Percentiles rank a stretch among this genome's conserved stretches.
These are phyloP conservation scores for Aspergillus caelatus DNA, from an alignment of 2,329 filamentous ascomycete species.

Conservation along the genomic window DNA sequence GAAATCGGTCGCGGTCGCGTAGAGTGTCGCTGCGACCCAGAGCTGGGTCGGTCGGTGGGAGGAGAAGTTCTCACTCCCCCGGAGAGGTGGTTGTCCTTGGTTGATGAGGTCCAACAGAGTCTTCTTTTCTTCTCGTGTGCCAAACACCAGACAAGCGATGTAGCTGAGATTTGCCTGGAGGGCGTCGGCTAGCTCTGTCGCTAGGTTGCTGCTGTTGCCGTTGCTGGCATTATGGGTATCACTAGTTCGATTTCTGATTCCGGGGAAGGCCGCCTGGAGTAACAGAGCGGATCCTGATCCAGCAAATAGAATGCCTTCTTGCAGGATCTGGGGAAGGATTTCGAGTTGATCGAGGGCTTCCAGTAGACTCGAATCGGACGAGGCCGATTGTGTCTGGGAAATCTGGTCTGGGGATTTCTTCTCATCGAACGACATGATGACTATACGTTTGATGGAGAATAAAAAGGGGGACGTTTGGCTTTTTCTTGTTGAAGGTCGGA, in stretches of 20 bases:
- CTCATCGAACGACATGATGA: constrained; percentile 9
- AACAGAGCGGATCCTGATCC: constrained; percentile 38
- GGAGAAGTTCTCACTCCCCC: constrained; percentile 25
- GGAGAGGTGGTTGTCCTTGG: constrained; percentile 25
- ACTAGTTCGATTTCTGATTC: constrained; percentile 14
- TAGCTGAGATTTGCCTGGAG: constrained; percentile 36
- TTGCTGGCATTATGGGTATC: constrained; percentile 22
- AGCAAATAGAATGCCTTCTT: constrained; percentile 39
- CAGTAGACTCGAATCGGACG: constrained; percentile 24
- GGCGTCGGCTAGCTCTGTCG: constrained; percentile 33
- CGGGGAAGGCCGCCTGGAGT: constrained; percentile 36
- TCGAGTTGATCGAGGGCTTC: constrained; percentile 36
- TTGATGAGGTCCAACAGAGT: constrained; percentile 30
- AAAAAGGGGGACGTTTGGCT: background rate
- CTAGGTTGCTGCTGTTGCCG: constrained; percentile 22
- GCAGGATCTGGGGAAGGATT: constrained; percentile 39
- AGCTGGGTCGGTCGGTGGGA: constrained; percentile 28
- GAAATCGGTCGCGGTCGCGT: constrained; percentile 40
- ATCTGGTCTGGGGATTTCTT: constrained; percentile 15
- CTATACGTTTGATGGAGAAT: background rate
- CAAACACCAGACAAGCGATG: constrained; percentile 39
- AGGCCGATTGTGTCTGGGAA: constrained; percentile 16
- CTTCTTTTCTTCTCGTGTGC: constrained; percentile 33
- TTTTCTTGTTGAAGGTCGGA: background rate
- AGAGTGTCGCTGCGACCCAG: constrained; percentile 40